Evolutionary conservation across 176 grass and related monocot genomes (phyloP).

Genomic region (Zoysia pacifica): DNA sequence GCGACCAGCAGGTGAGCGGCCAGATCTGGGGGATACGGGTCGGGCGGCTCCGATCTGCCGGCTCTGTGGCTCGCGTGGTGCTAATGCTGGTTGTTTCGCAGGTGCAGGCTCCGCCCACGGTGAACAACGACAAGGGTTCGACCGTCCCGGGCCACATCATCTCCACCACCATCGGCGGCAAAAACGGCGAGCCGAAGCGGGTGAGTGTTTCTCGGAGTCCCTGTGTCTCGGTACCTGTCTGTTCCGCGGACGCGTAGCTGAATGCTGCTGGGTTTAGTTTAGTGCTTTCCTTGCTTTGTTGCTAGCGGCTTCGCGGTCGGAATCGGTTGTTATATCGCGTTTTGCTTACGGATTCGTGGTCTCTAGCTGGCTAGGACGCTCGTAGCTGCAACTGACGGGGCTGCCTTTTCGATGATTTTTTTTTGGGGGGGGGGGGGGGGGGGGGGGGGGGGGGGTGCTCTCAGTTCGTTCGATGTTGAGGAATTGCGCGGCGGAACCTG

Average conservation of each 20-base stretch:
- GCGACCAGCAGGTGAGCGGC: constrained; percentile 36
- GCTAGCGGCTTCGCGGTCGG: background rate
- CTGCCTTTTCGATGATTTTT: background rate
- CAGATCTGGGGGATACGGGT: constrained; percentile 36
- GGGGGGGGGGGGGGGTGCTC: background rate
- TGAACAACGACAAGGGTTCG: constrained; percentile 54
- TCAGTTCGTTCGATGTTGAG: background rate
- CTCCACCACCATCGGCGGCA: constrained; percentile 96
- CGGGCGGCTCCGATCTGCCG: constrained; percentile 27
- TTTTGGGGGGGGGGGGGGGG: too few species aligned
- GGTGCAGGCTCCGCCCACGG: constrained; percentile 11
- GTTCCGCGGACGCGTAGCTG: background rate
- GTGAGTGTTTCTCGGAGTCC: constrained; percentile 35
- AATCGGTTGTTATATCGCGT: background rate
- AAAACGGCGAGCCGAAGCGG: constrained; percentile 97
- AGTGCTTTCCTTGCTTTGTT: background rate
- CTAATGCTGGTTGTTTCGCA: constrained; percentile 40
- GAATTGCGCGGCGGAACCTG: background rate
- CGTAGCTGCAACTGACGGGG: background rate
- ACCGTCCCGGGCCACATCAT: constrained; percentile 90
- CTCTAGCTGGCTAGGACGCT: background rate
- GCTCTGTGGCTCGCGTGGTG: background rate
- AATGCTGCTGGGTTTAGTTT: constrained; percentile 16
- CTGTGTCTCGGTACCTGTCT: background rate
- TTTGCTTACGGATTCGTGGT: background rate